These are phyloP conservation scores for Aspergillus luchuensis DNA, from an alignment of 2,329 filamentous ascomycete genomes.

Conservation along the genomic window DNA sequence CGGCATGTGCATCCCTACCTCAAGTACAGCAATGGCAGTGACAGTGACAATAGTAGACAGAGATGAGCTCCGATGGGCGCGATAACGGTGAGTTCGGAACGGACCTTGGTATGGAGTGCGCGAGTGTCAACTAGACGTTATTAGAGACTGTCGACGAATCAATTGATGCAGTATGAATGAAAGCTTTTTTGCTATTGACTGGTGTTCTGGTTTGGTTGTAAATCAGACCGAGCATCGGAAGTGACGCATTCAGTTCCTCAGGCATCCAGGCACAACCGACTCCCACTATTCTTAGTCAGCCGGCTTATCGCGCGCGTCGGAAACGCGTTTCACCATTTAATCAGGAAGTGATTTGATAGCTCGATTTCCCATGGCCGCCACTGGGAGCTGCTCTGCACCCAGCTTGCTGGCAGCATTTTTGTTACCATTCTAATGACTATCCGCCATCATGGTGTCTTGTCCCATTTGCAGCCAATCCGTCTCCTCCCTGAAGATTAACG, in stretches of 20 bases:
- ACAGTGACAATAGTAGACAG: background rate
- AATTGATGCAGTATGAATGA: background rate
- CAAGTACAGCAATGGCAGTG: too few species aligned
- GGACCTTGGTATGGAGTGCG: background rate
- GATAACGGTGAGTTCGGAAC: background rate
- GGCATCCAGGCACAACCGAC: background rate
- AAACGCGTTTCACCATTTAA: background rate
- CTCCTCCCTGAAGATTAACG: slow-evolving; percentile 69
- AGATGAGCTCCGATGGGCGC: background rate
- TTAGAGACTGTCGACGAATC: background rate
- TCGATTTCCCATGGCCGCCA: background rate
- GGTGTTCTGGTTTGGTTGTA: background rate
- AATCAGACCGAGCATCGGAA: background rate
- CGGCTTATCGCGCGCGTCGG: background rate
- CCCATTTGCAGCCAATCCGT: slow-evolving; percentile 73
- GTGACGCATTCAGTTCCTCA: background rate
- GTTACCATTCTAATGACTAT: background rate
- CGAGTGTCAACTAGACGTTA: background rate
- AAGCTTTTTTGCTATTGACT: background rate
- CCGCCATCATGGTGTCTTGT: slow-evolving; percentile 64
- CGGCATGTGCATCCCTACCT: background rate
- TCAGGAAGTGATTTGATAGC: background rate
- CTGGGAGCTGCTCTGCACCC: slow-evolving; percentile 5
- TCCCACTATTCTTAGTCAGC: background rate
- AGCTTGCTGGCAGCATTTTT: background rate